Evolutionary conservation across 2,329 filamentous ascomycete genomes (phyloP), one percentile per base, ranked within the genome.

Genomic region (Penicillium occitanis): DNA sequence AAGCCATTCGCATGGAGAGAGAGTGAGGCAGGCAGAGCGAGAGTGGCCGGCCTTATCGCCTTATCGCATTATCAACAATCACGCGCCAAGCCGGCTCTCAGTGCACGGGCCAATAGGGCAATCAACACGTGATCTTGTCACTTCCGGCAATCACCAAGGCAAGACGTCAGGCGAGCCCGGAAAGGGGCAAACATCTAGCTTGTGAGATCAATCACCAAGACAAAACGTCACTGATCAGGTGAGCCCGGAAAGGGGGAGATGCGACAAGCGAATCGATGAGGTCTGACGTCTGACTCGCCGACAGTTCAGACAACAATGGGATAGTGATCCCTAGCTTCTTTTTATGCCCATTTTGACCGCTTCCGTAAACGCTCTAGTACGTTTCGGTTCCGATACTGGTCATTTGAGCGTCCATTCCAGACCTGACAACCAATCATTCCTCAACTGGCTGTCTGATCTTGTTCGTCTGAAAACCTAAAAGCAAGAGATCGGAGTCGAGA

Each of bases 11-110:
- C 37, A 48, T 46, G 5, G 33, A 25, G 14, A 37, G 40, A 19
- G 50, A 30, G 30, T n/a, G 44, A 48, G 44, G 44, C 44, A 48
- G 44, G 25, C 44, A 22, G 4, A 48, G 48, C 2, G 30, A 55
- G 65, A 25, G 53, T 48, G 61, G 66, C 62, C 13, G 33, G 62
- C 7, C 61, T 65, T 65, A 62, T 65, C 62, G 61, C 55, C 58
- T 50, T 51, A 62, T 65, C 62, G 61, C 55, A 50, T 50, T 51
- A 62, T 62, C 46, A 17, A 42, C 44, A 19, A 33, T 22, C 55
- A 42, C 19, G 55, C 73, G 71, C 42, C 73, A 69, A 64, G 71
- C 28, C 59, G 10, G 22, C 17, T 30, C 70, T 69, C 59, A n/a
- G 28, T 10, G 48, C 61, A 63, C 62, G 62, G 22, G n/a, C 48